phyloP scores from a whole-genome alignment of 2,329 filamentous ascomycete species.

The Phialemoniopsis sp. region DNA sequence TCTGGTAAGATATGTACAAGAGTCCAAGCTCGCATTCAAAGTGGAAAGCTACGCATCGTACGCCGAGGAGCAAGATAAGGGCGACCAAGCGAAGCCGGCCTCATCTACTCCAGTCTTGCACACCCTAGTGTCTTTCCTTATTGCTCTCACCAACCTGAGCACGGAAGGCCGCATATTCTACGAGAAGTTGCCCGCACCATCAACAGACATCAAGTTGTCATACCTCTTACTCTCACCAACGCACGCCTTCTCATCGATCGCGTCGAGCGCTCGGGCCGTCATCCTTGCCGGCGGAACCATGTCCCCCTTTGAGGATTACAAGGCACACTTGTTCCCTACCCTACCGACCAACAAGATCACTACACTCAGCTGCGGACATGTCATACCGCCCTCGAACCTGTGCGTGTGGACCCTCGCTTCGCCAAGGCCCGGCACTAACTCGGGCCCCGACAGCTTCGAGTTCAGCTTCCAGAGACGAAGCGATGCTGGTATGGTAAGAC shows the following conservation, averaged over 20 bases:
- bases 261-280: slow-evolving; percentile 78
- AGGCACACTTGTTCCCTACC: slow-evolving; percentile 78
- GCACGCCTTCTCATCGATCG: slow-evolving; percentile 84
- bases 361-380: slow-evolving; percentile 89
- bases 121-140: slow-evolving; percentile 58
- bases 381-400: slow-evolving; percentile 80
- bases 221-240: slow-evolving; percentile 91
- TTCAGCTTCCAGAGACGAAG: slow-evolving; percentile 81
- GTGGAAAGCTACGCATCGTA: slow-evolving; percentile 82
- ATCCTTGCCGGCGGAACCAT: slow-evolving; percentile 94
- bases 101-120: slow-evolving; percentile 52
- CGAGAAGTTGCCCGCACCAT: slow-evolving; percentile 33
- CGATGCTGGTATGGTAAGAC: slow-evolving; percentile 63
- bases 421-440: slow-evolving; percentile 23
- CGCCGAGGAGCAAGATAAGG: slow-evolving; percentile 44
- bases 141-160: slow-evolving; percentile 82
- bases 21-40: slow-evolving; percentile 90
- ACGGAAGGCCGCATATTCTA: slow-evolving; percentile 64
- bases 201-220: slow-evolving; percentile 57
- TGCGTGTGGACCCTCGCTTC: slow-evolving; percentile 68
- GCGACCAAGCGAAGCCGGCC: slow-evolving; percentile 49
- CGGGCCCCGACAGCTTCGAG: slow-evolving; percentile 57
- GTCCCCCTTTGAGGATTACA: slow-evolving; percentile 94
- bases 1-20: slow-evolving; percentile 79
- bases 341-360: slow-evolving; percentile 59